Base-by-base conservation (phyloP, 2,329 filamentous ascomycete genomes). In the Ophiocordyceps camponoti-floridani region DNA sequence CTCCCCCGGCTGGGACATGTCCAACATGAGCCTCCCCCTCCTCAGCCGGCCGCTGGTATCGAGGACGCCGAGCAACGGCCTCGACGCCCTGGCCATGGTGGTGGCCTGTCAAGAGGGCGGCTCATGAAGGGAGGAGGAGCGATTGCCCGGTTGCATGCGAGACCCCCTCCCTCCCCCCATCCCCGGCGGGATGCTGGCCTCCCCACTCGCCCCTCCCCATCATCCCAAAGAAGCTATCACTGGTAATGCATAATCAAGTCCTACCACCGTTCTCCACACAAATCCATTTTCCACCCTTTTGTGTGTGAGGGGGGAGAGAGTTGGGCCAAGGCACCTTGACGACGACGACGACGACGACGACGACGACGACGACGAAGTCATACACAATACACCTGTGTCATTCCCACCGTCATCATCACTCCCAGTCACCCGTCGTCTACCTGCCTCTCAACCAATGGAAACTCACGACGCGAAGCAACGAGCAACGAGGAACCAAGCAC, bases 41-140 rank as follows among this genome's bases (percentile, higher is more conserved):
- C 59, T 68, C 50, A 62, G 56, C 49, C 66, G 68, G n/a, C 69
- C 70, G 4, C 57, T 54, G 12, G 53, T 60, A 7, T 54, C 55
- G 3, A 60, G 65, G 47, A 65, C 65, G n/a, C 62, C 63, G n/a
- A 69, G 62, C 49, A 73, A 67, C 47, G 72, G 71, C 18, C 64
- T 76, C 5, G 72, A 75, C 49, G 66, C 71, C 8, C 59, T 76
- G 18, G 72, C 71, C 42, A 65, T 70, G 61, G 72, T 70, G 19
- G 64, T 73, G 13, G 71, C 69, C 23, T 72, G 68, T 49, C 68
- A 72, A 53, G 67, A 72, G 51, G 63, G 63, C 41, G 53, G 56
- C 44, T 43, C 44, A 35, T 51, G 45, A 45, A 35, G 23, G 12
- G 14, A 28, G 10, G 12, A 18, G 19, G 18, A 12, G 23, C 12